A percentile compares a stretch with the other conserved stretches of the same genome.
phyloP scores from a whole-genome alignment of 306 rosid species.

The Crotalaria pallida region DNA sequence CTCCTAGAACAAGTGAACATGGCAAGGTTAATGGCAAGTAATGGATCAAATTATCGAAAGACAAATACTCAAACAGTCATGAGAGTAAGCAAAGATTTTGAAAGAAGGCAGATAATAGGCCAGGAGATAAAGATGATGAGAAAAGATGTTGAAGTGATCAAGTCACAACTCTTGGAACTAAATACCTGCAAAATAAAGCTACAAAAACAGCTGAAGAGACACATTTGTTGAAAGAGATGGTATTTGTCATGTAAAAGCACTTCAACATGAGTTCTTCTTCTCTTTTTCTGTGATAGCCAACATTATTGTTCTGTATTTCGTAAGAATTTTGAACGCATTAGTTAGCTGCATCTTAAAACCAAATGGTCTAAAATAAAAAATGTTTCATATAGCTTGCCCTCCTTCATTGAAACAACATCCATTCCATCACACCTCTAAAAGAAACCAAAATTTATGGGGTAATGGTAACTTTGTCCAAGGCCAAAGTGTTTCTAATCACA shows the following conservation, averaged over 20 bases:
- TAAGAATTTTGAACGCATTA: neutral
- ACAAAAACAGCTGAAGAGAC: constrained; percentile 43
- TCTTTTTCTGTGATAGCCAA: neutral
- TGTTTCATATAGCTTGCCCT: neutral
- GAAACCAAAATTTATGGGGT: neutral
- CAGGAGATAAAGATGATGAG: constrained; percentile 51
- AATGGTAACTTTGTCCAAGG: neutral
- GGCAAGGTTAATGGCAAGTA: constrained; percentile 32
- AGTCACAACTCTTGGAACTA: constrained; percentile 55
- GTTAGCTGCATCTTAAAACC: neutral
- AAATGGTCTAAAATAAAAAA: neutral
- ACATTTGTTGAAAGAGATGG: constrained; percentile 25
- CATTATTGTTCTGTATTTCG: neutral
- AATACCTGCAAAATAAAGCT: constrained; percentile 55
- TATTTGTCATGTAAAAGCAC: neutral
- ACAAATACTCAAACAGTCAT: constrained; percentile 35
- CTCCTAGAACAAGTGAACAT: constrained; percentile 63
- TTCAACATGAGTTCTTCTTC: neutral
- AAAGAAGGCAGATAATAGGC: constrained; percentile 26
- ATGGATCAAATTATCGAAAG: constrained; percentile 30
- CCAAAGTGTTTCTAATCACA: neutral
- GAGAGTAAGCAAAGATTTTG: constrained; percentile 34
- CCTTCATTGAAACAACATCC: neutral
- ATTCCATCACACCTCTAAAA: neutral
- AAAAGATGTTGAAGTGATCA: constrained; percentile 62